Percentiles rank a stretch among this genome's conserved stretches.
Conservation (phyloP, 1,284 basidiomycete species). For the Ustilago sp. region DNA sequence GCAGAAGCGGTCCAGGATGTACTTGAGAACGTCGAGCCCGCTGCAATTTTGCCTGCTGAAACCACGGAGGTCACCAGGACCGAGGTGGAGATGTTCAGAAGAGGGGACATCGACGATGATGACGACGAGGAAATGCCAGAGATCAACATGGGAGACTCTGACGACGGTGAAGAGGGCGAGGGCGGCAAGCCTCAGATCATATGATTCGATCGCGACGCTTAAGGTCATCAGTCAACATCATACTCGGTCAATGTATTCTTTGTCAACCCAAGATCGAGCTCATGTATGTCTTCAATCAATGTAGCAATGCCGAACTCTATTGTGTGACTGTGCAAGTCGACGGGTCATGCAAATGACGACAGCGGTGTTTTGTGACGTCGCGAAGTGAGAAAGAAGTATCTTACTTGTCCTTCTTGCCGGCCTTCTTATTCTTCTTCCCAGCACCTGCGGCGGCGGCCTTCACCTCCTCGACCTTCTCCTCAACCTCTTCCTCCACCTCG, state of each 20-base stretch:
- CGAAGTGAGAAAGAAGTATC: background rate
- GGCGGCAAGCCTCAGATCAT: background rate
- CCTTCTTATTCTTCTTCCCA: constrained; percentile 16
- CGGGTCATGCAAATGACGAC: background rate
- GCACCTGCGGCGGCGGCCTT: background rate
- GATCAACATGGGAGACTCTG: constrained; percentile 52
- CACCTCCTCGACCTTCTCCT: constrained; percentile 6
- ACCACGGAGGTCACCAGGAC: background rate
- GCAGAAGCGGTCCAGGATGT: constrained; percentile 11
- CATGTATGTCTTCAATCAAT: background rate
- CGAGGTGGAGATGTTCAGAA: background rate
- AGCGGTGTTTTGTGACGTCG: background rate
- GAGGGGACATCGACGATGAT: constrained; percentile 29
- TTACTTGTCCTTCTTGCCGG: constrained; percentile 32
- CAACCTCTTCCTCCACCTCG: constrained; percentile 20
- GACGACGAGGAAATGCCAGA: constrained; percentile 57
- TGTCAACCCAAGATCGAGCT: background rate
- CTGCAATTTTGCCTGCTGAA: background rate
- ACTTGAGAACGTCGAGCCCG: background rate
- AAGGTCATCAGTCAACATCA: background rate
- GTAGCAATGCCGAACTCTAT: background rate
- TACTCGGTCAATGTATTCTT: background rate
- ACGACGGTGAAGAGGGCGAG: constrained; percentile 30
- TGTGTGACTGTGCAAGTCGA: background rate
- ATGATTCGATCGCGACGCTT: background rate